These are phyloP conservation scores for Euphrasia arctica DNA, from an alignment of 305 asterid genomes.

Conservation along the genomic window DNA sequence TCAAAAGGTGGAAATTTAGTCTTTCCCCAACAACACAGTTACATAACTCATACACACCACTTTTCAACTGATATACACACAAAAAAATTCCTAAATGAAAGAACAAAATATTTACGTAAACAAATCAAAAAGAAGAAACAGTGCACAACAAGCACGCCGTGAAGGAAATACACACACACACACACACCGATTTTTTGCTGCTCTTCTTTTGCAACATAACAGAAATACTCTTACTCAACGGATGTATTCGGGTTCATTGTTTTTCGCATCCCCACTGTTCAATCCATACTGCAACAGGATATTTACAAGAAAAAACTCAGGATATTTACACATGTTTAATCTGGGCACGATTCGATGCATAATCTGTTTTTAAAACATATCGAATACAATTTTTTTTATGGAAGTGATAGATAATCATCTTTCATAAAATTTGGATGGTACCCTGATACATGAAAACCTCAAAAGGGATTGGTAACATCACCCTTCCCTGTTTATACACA, in stretches of 20 bases:
- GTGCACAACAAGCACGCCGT: constrained; percentile 8
- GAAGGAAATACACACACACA: constrained; percentile 21
- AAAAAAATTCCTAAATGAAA: constrained; percentile 1
- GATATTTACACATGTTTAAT: too few species aligned
- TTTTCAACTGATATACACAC: constrained; percentile 21
- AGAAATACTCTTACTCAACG: constrained; percentile 21
- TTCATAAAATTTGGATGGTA: too few species aligned
- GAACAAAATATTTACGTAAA: constrained; percentile 25
- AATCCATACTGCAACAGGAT: constrained; percentile 48
- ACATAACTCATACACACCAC: constrained; percentile 13
- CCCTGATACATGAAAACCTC: too few species aligned
- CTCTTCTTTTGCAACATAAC: constrained; percentile 25
- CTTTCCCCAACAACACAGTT: constrained; percentile 7
- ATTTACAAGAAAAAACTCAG: constrained; percentile 26
- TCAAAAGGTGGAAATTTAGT: not conserved
- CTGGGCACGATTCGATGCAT: too few species aligned
- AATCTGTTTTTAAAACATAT: too few species aligned
- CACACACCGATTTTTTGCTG: not conserved
- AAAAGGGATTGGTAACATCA: too few species aligned
- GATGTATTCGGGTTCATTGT: constrained; percentile 32
- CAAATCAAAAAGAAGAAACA: constrained; percentile 25
- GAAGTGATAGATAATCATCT: too few species aligned
- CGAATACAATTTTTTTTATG: too few species aligned
- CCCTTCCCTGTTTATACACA: too few species aligned
- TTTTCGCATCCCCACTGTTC: constrained; percentile 37